Base-by-base conservation (phyloP, 2,329 filamentous ascomycete species). In the Penicillium frequentans region DNA sequence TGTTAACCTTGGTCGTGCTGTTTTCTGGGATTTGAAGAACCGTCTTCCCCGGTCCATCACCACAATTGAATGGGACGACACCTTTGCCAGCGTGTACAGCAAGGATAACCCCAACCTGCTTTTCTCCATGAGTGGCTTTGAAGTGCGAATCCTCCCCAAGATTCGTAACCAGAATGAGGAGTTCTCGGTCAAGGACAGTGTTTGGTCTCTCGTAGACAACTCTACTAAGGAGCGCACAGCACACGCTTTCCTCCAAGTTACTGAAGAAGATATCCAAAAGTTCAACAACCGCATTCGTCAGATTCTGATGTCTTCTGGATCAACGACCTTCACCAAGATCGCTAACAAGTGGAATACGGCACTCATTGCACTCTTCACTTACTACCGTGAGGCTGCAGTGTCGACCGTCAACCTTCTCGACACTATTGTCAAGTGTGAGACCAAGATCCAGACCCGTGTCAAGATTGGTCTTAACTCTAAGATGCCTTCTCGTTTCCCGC, bases 321-420 rank as follows among this genome's bases (percentile, higher is more conserved):
- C 91, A 5, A 99, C 95, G 0, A 99, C 95, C 0, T 99, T 99
- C 78, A 99, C 95, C 46, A 99, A 99, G 84, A 99, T 99, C 70
- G 95, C 96, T 47, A 99, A 99, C 79, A 99, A 99, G 79, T 99
- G 96, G 95, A 99, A 99, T 77, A 99, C 95, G 0, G 95, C 91
- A 1, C 77, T 99, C 64, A 99, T 99, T 69, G 93, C 95, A 0
- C 84, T 99, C 26, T 99, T 99, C 78, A 98, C 95, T 0, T 99
- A 99, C 77, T 99, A 99, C 73, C 91, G 95, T 73, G 95, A 99
- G 73, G 95, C 95, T 48, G 95, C 95, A 16, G 93, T 98, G 1
- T 96, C 93, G 1, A 99, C 96, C 0, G 91, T 98, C 59, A 90
- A 91, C 60, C 82, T 99, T 5, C 84, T 99, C 3, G 95, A 99